phyloP scores from a whole-genome alignment of 495 filamentous ascomycete genomes.

The Gamarada debralockiae region DNA sequence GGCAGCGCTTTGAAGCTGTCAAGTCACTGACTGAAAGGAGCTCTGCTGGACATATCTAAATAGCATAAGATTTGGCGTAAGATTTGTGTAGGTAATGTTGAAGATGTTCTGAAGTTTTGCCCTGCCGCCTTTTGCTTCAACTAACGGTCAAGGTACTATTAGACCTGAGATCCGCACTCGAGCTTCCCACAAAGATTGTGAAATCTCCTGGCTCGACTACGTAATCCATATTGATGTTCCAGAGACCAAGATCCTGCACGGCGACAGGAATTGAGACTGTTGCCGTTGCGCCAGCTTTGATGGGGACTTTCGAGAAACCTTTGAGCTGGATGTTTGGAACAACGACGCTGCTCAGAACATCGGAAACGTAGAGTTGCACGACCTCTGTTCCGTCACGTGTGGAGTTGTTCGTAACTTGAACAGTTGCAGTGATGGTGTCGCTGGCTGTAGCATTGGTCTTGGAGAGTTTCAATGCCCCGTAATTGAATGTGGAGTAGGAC shows the following conservation, averaged over 20 bases:
- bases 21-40: no score
- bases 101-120: no score
- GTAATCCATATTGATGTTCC: slow-evolving; percentile 59
- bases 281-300: slow-evolving; percentile 55
- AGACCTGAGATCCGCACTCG: slow-evolving; percentile 49
- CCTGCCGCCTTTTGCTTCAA: no score
- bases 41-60: no score
- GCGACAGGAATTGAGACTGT: slow-evolving; percentile 50
- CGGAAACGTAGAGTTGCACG: slow-evolving; percentile 63
- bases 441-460: slow-evolving; percentile 37
- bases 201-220: slow-evolving; percentile 67
- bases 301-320: slow-evolving; percentile 64
- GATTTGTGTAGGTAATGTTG: no score
- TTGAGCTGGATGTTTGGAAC: slow-evolving; percentile 62
- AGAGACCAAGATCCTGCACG: slow-evolving; percentile 50
- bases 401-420: slow-evolving; percentile 53
- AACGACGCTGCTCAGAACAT: slow-evolving; percentile 54
- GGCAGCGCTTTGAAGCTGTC: no score
- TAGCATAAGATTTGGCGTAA: no score
- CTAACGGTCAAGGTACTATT: slow-evolving; percentile 55
- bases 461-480: slow-evolving; percentile 42
- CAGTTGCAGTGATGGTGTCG: slow-evolving; percentile 44
- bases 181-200: slow-evolving; percentile 50
- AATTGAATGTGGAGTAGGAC: slow-evolving; percentile 59
- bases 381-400: slow-evolving; percentile 57